Conservation (phyloP, 2,329 filamentous ascomycete species). For the Monosporascus cannonballus region DNA sequence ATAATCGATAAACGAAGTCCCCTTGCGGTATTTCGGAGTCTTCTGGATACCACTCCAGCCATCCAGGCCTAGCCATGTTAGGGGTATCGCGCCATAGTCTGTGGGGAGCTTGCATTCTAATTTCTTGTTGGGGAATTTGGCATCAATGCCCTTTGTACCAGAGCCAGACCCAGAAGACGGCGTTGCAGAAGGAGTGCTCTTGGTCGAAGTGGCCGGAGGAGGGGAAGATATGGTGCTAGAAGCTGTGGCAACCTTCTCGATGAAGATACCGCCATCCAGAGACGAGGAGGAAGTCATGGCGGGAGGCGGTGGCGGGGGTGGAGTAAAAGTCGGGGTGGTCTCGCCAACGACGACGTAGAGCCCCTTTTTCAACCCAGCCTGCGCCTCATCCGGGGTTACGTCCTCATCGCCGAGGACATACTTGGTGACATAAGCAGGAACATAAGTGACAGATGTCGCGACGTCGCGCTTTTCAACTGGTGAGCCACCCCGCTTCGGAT, state of each 20-base stretch:
- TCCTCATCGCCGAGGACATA: conserved; percentile 64
- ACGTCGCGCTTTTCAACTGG: conserved; percentile 43
- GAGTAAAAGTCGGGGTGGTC: conserved; percentile 44
- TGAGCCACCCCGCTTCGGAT: conserved; percentile 46
- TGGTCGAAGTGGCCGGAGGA: conserved; percentile 27
- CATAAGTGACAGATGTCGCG: conserved; percentile 41
- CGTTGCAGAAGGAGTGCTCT: conserved; percentile 27
- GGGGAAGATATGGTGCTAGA: conserved; percentile 30
- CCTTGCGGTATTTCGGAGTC: conserved; percentile 43
- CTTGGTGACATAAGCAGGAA: conserved; percentile 58
- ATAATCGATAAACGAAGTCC: conserved; percentile 50
- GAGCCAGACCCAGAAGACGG: conserved; percentile 10
- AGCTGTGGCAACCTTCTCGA: conserved; percentile 22
- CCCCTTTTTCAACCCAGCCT: conserved; percentile 65
- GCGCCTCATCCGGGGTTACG: conserved; percentile 59
- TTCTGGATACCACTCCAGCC: conserved; percentile 80
- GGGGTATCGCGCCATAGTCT: conserved; percentile 68
- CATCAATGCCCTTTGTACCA: conserved; percentile 49
- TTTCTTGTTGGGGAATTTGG: conserved; percentile 69
- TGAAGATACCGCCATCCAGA: conserved; percentile 25
- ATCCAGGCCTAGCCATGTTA: conserved; percentile 61
- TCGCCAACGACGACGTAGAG: conserved; percentile 62
- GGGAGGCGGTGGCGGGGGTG: conserved; percentile 30
- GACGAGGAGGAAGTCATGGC: conserved; percentile 26
- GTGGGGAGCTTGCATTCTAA: conserved; percentile 74